These are phyloP conservation scores for Sordariomycetes sp. DNA, from an alignment of 2,329 filamentous ascomycete species.

Conservation along the genomic window DNA sequence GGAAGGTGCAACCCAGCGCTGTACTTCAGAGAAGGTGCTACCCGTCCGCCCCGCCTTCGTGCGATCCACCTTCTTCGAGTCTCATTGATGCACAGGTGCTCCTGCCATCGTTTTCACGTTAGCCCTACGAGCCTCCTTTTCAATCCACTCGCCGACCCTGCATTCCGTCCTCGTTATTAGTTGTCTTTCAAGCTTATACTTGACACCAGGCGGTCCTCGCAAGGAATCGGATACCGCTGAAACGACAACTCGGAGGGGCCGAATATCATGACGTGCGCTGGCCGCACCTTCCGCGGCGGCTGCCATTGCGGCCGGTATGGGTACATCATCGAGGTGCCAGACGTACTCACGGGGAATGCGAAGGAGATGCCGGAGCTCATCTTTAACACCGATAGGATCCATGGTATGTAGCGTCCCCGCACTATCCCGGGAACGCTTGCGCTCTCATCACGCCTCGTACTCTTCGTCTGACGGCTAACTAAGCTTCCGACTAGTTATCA, in stretches of 20 bases:
- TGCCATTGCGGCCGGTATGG: constrained; percentile 80
- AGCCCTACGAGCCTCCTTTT: too few species aligned
- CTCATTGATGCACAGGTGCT: neutral
- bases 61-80: neutral
- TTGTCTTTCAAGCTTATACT: neutral
- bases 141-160: too few species aligned
- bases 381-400: constrained; percentile 57
- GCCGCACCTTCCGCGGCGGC: constrained; percentile 52
- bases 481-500: constrained; percentile 32
- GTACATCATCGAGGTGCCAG: constrained; percentile 62
- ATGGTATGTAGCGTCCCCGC: constrained; percentile 46
- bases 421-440: neutral
- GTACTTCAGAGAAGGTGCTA: neutral
- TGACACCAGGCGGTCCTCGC: neutral
- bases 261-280: neutral
- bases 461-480: neutral
- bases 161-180: too few species aligned
- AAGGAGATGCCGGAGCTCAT: constrained; percentile 51
- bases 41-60: neutral
- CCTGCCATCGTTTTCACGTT: neutral
- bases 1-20: neutral
- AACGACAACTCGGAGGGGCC: neutral
- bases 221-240: neutral
- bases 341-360: constrained; percentile 19
- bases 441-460: neutral